Evolutionary conservation across 176 grass and related monocot genomes (phyloP).

Genomic region (Eleusine indica): DNA sequence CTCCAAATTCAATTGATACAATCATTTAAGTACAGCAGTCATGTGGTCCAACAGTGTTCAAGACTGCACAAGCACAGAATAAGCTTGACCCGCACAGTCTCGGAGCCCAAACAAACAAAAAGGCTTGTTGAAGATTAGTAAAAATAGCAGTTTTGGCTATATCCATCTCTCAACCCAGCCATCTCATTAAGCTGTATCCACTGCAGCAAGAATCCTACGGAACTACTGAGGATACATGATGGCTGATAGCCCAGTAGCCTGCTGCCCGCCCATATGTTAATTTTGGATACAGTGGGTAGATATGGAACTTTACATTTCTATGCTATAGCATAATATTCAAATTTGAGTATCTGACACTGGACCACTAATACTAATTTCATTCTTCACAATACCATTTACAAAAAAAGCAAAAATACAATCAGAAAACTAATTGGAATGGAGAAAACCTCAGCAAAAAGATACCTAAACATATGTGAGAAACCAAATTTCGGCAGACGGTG

Average conservation of each 20-base stretch:
- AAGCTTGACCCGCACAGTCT: not conserved
- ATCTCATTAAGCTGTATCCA: slow-evolving; percentile 26
- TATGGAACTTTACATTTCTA: not conserved
- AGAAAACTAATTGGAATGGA: not conserved
- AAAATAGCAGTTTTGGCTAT: not conserved
- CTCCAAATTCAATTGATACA: not conserved
- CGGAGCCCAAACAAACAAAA: not conserved
- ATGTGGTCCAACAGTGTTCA: not conserved
- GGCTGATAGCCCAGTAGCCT: not conserved
- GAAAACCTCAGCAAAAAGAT: slow-evolving; percentile 9
- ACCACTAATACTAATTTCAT: slow-evolving; percentile 16
- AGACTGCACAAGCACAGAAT: not conserved
- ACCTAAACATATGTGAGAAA: slow-evolving; percentile 30
- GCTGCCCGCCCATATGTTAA: not conserved
- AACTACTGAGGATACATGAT: not conserved
- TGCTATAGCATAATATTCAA: slow-evolving; percentile 10
- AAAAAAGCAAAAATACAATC: slow-evolving; percentile 26
- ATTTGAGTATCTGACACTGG: not conserved
- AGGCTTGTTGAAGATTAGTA: not conserved
- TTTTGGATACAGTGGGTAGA: not conserved
- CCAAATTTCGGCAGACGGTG: slow-evolving; percentile 30
- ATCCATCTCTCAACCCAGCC: not conserved
- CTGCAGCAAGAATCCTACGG: not conserved
- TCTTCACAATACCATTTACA: slow-evolving; percentile 9
- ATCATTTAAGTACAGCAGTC: not conserved